These are phyloP conservation scores for Microbotryum scabiosae DNA, from an alignment of 1,284 basidiomycete genomes.

Conservation along the genomic window DNA sequence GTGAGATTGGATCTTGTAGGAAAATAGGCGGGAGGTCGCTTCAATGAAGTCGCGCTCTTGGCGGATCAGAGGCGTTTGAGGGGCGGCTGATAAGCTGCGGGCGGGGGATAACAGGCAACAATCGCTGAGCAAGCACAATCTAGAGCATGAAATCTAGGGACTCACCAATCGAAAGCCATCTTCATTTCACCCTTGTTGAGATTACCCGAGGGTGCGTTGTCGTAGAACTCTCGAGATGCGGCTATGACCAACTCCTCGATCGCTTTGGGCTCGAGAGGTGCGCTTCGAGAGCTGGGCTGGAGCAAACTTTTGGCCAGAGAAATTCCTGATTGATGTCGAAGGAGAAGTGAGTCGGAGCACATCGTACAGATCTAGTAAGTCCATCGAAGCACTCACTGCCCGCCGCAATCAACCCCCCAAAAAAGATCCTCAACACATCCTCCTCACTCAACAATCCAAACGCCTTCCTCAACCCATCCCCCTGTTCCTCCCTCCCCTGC, in stretches of 20 bases:
- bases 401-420: slow-evolving; percentile 69
- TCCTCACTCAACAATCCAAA: slow-evolving; percentile 64
- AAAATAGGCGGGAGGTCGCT: slow-evolving; percentile 75
- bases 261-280: slow-evolving; percentile 46
- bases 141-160: slow-evolving; percentile 5
- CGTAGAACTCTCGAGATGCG: slow-evolving; percentile 79
- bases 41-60: slow-evolving; percentile 85
- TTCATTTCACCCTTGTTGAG: slow-evolving; percentile 90
- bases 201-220: slow-evolving; percentile 83
- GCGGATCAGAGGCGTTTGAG: slow-evolving; percentile 53
- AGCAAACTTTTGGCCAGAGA: slow-evolving; percentile 63
- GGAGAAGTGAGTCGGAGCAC: neutral
- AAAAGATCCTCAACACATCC: slow-evolving; percentile 69
- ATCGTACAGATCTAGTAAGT: no score
- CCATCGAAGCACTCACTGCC: slow-evolving; percentile 67
- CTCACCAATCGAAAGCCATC: slow-evolving; percentile 84
- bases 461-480: slow-evolving; percentile 48
- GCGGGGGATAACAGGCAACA: no score
- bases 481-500: slow-evolving; percentile 50
- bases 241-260: slow-evolving; percentile 71
- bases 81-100: slow-evolving; percentile 62
- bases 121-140: neutral
- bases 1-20: slow-evolving; percentile 65
- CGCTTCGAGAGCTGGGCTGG: slow-evolving; percentile 45
- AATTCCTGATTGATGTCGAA: slow-evolving; percentile 52